Conservation (phyloP, 331 rosid genomes). For the Prunus yedoensis region DNA sequence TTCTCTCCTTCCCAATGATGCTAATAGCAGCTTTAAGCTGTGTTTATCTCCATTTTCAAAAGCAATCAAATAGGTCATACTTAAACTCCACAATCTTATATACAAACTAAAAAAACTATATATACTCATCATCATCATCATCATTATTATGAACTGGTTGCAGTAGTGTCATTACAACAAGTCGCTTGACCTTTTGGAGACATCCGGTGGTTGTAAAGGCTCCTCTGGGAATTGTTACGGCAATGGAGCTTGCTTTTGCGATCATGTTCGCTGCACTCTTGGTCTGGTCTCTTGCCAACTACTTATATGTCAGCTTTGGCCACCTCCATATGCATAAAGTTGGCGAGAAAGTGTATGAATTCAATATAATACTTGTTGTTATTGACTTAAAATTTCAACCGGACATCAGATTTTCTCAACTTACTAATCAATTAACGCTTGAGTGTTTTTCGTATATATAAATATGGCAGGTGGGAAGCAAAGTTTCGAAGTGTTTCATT, state of each 20-base stretch:
- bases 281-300: slow-evolving; percentile 68
- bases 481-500: slow-evolving; percentile 64
- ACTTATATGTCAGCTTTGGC: slow-evolving; percentile 51
- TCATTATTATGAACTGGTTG: not conserved
- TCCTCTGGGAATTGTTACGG: slow-evolving; percentile 55
- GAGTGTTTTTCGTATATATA: not conserved
- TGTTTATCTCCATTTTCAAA: slow-evolving; percentile 60
- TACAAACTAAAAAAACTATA: not conserved
- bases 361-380: not conserved
- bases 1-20: slow-evolving; percentile 68
- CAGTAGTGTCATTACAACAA: not conserved
- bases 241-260: slow-evolving; percentile 49
- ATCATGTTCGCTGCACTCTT: slow-evolving; percentile 53
- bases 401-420: too few species aligned
- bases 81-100: not conserved
- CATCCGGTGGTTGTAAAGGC: slow-evolving; percentile 51
- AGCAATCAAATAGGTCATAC: slow-evolving; percentile 8
- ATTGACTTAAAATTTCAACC: too few species aligned
- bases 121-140: not conserved
- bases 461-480: slow-evolving; percentile 53
- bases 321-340: slow-evolving; percentile 40
- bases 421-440: not conserved
- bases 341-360: slow-evolving; percentile 44
- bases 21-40: slow-evolving; percentile 55
- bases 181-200: slow-evolving; percentile 25